phyloP scores from a whole-genome alignment of 495 filamentous ascomycete species.

The Lineolata rhizophorae region DNA sequence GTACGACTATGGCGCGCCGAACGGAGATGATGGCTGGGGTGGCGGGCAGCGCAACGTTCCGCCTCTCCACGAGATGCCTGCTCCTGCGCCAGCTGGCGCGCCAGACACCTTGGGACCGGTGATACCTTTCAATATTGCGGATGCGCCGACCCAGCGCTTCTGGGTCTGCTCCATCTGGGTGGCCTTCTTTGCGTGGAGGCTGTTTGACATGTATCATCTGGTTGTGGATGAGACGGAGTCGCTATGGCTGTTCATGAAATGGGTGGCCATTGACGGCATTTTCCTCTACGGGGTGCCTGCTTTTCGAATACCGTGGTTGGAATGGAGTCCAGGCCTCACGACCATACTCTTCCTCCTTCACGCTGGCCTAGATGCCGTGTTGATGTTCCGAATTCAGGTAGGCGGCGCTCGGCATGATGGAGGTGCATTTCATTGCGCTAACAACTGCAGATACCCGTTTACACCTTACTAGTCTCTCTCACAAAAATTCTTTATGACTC shows the following conservation, averaged over 20 bases:
- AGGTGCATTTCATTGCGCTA: slow-evolving; percentile 11
- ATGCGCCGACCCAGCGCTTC: slow-evolving; percentile 71
- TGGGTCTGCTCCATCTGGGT: slow-evolving; percentile 63
- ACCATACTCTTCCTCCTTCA: slow-evolving; percentile 43
- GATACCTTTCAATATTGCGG: slow-evolving; percentile 51
- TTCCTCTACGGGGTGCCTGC: slow-evolving; percentile 72
- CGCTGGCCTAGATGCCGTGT: slow-evolving; percentile 47
- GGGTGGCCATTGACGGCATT: slow-evolving; percentile 58
- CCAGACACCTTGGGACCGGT: slow-evolving; percentile 28
- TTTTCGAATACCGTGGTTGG: slow-evolving; percentile 83
- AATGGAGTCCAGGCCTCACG: slow-evolving; percentile 57
- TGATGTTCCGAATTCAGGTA: slow-evolving; percentile 83
- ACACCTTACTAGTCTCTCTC: slow-evolving; percentile 39
- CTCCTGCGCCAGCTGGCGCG: slow-evolving; percentile 6
- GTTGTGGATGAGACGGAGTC: slow-evolving; percentile 58
- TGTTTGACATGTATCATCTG: slow-evolving; percentile 61
- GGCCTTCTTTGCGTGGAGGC: slow-evolving; percentile 48
- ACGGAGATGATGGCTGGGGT: slow-evolving; percentile 12
- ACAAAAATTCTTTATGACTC: slow-evolving; percentile 65
- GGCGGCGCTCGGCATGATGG: too few relatives aligned
- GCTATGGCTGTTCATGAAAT: slow-evolving; percentile 79
- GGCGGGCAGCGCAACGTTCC: slow-evolving; percentile 3
- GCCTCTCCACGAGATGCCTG: slow-evolving; percentile 14
- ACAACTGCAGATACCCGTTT: slow-evolving; percentile 9
- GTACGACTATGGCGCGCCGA: slow-evolving; percentile 13